Evolutionary conservation across 345 rosid genomes (phyloP).

Genomic region (Dipteronia sinensis): DNA sequence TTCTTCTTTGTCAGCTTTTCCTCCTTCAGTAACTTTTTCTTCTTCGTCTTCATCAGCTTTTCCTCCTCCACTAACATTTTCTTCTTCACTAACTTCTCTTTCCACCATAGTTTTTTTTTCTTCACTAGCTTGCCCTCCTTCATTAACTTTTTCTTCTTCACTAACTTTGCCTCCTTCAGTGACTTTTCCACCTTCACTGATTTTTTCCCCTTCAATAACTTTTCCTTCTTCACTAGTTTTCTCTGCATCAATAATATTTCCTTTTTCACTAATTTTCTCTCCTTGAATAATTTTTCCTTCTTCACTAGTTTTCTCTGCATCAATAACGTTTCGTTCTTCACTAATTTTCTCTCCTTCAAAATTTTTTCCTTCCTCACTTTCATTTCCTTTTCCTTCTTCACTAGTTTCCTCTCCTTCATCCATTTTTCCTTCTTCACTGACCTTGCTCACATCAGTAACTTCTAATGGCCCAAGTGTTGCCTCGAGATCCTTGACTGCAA

Average conservation of each 20-base stretch:
- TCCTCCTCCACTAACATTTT: not conserved
- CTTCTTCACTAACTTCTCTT: not conserved
- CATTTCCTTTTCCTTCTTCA: slow-evolving; percentile 3
- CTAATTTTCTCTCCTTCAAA: not conserved
- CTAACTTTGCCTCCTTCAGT: slow-evolving; percentile 21
- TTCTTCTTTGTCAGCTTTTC: slow-evolving; percentile 2
- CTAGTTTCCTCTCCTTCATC: not conserved
- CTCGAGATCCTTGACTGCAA: slow-evolving; percentile 62
- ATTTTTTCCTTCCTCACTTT: slow-evolving; percentile 16
- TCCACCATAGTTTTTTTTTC: not conserved
- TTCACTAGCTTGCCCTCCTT: slow-evolving; percentile 14
- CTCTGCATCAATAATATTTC: not conserved
- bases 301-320: slow-evolving; percentile 9
- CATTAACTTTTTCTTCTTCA: not conserved
- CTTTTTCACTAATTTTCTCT: not conserved
- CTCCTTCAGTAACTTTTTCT: slow-evolving; percentile 18
- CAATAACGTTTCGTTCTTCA: slow-evolving; percentile 1
- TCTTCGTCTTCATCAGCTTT: no score
- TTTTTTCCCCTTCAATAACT: not conserved
- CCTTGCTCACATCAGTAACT: slow-evolving; percentile 18
- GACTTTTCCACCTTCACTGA: not conserved
- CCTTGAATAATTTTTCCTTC: slow-evolving; percentile 12
- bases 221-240: slow-evolving; percentile 27
- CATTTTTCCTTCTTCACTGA: slow-evolving; percentile 9
- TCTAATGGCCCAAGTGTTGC: slow-evolving; percentile 63